These are phyloP conservation scores for Royoungia palumana DNA, from an alignment of 768 basidiomycete genomes.

Conservation along the genomic window DNA sequence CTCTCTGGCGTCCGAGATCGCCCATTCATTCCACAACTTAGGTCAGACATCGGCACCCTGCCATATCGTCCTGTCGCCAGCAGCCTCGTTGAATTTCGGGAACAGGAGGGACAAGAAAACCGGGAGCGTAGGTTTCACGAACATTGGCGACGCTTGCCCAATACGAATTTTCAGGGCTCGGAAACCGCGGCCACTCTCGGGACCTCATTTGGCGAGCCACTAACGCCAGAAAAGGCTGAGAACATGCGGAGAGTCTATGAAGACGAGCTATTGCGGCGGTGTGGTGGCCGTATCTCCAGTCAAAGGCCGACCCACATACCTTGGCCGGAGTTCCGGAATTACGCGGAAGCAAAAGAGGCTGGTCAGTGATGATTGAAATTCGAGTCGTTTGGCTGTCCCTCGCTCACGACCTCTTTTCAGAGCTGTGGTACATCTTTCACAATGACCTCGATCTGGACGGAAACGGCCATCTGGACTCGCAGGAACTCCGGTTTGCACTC, in stretches of 20 bases:
- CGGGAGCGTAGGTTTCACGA: constrained; percentile 58
- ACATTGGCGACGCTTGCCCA: constrained; percentile 60
- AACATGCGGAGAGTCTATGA: constrained; percentile 69
- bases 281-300: constrained; percentile 43
- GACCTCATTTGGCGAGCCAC: constrained; percentile 15
- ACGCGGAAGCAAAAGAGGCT: constrained; percentile 76
- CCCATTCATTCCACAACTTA: constrained; percentile 56
- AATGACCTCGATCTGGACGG: constrained; percentile 87
- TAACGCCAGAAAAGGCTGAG: constrained; percentile 57
- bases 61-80: constrained; percentile 39
- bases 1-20: constrained; percentile 52
- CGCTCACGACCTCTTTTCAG: constrained; percentile 37
- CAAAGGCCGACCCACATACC: constrained; percentile 46
- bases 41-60: constrained; percentile 54
- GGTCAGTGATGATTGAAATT: constrained; percentile 45
- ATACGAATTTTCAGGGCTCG: constrained; percentile 25
- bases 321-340: constrained; percentile 72
- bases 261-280: constrained; percentile 63
- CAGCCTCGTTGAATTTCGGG: constrained; percentile 61
- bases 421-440: constrained; percentile 90
- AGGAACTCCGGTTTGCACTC: constrained; percentile 60
- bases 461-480: constrained; percentile 75
- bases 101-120: constrained; percentile 57
- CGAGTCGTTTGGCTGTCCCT: constrained; percentile 11
- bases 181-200: constrained; percentile 19